Evolutionary conservation across 805 yeast genomes (phyloP), one percentile per base, ranked within the genome.

Genomic region (Zygoascus biomembranicola): DNA sequence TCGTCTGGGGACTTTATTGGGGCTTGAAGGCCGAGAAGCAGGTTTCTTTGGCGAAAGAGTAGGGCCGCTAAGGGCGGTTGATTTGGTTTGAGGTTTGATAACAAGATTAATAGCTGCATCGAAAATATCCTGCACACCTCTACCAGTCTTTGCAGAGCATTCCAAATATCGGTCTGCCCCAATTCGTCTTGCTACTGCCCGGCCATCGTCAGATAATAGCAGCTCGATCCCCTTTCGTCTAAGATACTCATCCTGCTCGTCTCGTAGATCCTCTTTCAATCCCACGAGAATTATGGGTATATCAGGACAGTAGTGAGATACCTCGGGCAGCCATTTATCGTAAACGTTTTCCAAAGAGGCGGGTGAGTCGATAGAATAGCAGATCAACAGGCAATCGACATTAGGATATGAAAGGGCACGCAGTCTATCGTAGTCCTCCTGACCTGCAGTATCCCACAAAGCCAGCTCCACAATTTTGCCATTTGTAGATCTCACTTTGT

Each of bases 371-470:
- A 88, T 75, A 1, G 92, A 73, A 66, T 87, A 90, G 55, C 96
- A 90, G 8, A 89, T 73, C 54, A 90, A 71, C 16, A 89, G 68
- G 1, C 89, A 71, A 66, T 88, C 87, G 2, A 84, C 87, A 60
- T 87, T 95, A 5, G 90, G 84, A 64, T 88, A 88, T 44, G 85
- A 77, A 48, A 89, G 72, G 1, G 95, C 94, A 56, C 96, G 73
- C 53, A 87, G 70, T 51, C 95, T 72, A 65, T 84, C 90, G 64
- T 85, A 87, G 66, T 86, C 94, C 68, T 87, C 95, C 69, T 87
- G 94, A 2, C 95, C 94, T 0, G 95, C 95, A 0, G 95, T 87
- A 65, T 88, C 96, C 95, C 95, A 87, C 32, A 87, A 68, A 0
- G 88, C 87, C 59, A 88, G 68, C 63, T 84, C 90, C 19, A 85